phyloP scores from a whole-genome alignment of 2,329 filamentous ascomycete genomes.

The Fusarium dimerum region DNA sequence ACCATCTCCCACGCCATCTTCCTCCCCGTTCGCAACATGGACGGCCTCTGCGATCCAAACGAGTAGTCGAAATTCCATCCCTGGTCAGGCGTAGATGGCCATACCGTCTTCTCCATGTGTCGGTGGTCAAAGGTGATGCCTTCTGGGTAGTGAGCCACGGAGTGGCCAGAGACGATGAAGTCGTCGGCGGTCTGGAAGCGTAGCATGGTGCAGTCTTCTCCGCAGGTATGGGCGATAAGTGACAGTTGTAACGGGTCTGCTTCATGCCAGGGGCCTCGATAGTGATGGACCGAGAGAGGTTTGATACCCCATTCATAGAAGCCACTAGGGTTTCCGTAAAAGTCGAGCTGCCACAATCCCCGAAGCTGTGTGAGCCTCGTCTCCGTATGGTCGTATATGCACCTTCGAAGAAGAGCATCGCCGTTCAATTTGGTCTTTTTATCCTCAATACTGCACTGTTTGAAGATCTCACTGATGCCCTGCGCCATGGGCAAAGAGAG shows the following conservation, averaged over 20 bases:
- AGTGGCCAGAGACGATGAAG: conserved; percentile 61
- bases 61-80: conserved; percentile 54
- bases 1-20: conserved; percentile 58
- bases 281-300: conserved; percentile 64
- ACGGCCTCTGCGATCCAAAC: conserved; percentile 50
- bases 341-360: conserved; percentile 62
- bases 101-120: conserved; percentile 56
- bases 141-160: conserved; percentile 56
- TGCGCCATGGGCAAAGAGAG: conserved; percentile 53
- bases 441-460: conserved; percentile 47
- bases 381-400: conserved; percentile 63
- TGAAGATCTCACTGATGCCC: conserved; percentile 46
- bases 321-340: conserved; percentile 60
- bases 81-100: conserved; percentile 47
- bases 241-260: conserved; percentile 57
- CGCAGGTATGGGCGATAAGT: conserved; percentile 59
- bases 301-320: conserved; percentile 65
- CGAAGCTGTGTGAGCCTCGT: conserved; percentile 58
- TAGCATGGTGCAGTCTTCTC: conserved; percentile 60
- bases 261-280: conserved; percentile 61
- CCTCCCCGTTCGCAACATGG: conserved; percentile 48
- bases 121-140: conserved; percentile 51
- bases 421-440: conserved; percentile 60
- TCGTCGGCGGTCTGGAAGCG: conserved; percentile 57
- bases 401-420: conserved; percentile 63